phyloP scores from a whole-genome alignment of 495 filamentous ascomycete genomes.

The Parathielavia hyrcaniae region DNA sequence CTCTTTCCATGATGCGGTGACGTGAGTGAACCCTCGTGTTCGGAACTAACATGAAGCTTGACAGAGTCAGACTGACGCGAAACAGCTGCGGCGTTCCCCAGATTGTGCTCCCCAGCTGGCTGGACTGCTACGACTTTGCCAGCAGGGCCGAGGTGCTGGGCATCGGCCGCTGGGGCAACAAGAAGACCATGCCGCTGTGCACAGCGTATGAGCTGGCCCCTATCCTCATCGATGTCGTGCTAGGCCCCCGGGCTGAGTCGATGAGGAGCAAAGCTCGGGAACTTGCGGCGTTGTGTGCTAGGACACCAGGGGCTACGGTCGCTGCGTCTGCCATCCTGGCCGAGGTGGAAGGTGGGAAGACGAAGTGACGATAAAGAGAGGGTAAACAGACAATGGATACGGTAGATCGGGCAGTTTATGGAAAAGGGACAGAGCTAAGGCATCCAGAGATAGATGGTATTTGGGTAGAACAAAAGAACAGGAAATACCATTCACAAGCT shows the following conservation, averaged over 20 bases:
- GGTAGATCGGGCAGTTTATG: no score
- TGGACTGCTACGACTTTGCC: slow-evolving; percentile 49
- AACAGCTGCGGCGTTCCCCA: slow-evolving; percentile 44
- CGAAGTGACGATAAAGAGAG: not conserved
- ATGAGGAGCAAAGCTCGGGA: not conserved
- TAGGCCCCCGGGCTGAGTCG: not conserved
- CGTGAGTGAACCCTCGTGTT: slow-evolving; percentile 22
- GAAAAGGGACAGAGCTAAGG: no score
- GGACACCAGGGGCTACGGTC: not conserved
- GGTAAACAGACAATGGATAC: no score
- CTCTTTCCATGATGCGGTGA: slow-evolving; percentile 37
- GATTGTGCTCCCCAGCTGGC: slow-evolving; percentile 45
- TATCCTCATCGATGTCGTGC: slow-evolving; percentile 6
- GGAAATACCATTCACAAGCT: no score
- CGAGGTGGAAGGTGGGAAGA: not conserved
- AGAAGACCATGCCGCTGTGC: slow-evolving; percentile 7
- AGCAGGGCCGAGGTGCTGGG: slow-evolving; percentile 44
- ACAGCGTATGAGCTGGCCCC: slow-evolving; percentile 1
- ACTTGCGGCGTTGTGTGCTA: slow-evolving; percentile 5
- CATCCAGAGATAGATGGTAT: no score
- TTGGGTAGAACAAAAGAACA: no score
- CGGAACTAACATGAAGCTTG: no score
- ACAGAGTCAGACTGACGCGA: not conserved
- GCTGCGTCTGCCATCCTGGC: not conserved
- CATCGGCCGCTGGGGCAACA: slow-evolving; percentile 44